Percentiles rank a stretch among this genome's conserved stretches.
Evolutionary conservation across 345 rosid species (phyloP).

Genomic region (Kernera saxatilis): DNA sequence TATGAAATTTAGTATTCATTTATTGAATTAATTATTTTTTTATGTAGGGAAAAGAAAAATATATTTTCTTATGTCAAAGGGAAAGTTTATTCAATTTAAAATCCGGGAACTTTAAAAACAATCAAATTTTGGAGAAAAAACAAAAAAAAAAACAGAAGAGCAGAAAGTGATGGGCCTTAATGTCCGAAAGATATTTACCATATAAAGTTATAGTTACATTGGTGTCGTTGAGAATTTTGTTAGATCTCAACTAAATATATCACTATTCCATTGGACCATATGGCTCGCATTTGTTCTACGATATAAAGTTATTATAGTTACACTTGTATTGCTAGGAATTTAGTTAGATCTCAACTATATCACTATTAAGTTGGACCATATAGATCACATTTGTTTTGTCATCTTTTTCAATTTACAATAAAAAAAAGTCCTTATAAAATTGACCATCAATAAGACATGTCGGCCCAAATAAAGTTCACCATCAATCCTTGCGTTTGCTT

Average conservation of each 20-base stretch:
- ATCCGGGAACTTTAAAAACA: not conserved
- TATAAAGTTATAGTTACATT: not conserved
- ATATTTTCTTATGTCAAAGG: not conserved
- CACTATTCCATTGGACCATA: not conserved
- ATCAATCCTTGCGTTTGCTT: not conserved
- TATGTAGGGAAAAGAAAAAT: not conserved
- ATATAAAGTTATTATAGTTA: not conserved
- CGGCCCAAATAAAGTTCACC: slow-evolving; percentile 13
- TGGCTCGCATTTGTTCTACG: not conserved
- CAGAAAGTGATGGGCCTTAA: slow-evolving; percentile 16
- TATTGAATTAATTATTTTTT: not conserved
- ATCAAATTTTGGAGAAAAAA: not conserved
- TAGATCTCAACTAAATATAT: slow-evolving; percentile 13
- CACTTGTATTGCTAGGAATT: not conserved
- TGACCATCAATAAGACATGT: not conserved
- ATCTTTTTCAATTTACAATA: not conserved
- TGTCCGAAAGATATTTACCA: slow-evolving; percentile 8
- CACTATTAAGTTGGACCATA: not conserved
- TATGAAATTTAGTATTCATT: not conserved
- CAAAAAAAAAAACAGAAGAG: not conserved
- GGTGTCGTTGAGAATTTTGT: not conserved
- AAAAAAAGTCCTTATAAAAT: not conserved
- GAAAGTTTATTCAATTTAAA: not conserved
- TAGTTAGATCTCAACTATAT: not conserved
- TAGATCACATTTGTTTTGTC: slow-evolving; percentile 1